Base-by-base conservation (phyloP, 768 basidiomycete species). In the Lactifluus piperatus region DNA sequence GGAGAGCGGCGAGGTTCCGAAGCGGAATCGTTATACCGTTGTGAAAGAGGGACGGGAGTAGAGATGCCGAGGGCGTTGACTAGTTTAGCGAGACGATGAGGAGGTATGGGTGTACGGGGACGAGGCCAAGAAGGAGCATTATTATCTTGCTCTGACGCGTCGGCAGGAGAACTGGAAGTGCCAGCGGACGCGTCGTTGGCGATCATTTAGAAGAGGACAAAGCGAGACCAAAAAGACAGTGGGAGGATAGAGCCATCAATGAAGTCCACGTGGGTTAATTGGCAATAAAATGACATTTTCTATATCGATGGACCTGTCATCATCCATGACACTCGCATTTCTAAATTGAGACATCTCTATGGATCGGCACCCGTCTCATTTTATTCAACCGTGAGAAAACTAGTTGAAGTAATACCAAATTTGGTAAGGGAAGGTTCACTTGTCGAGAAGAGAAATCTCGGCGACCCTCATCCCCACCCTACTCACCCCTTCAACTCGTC, bases 21-120 rank as follows among this genome's bases (percentile, higher is more conserved):
- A 14, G 63, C 37, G 62, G 47, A 56, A 46, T 51, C 58, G 5
- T 8, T 27, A 26, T 8, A 29, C 3, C 30, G 5, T 44, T 67
- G 72, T 51, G 76, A 72, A 29, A 78, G 76, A 5, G 89, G 89
- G 52, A 87, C 69, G 0, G 90, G 90, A 0, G 83, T 84, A 3
- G 86, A 77, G 37, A 93, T 83, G 47, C 91, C 91, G 45, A 93
- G 82, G 3, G 91, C 90, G 68, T 92, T 92, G 16, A 89, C 91
- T 24, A 93, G 76, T 64, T 86, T 88, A 36, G 88, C 91, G 10
- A 92, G 81, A 13, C 87, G 78, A 64, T 87, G 79, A 5, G 91
- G 89, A 3, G 88, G 71, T 8, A 92, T 74, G 4, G 90, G 91
- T 24, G 85, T 70, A 66, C 81, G 85, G 58, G 87, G 88, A 6